A percentile compares a stretch with the other conserved stretches of the same genome.
These are phyloP conservation scores for Boechera divaricarpa DNA, from an alignment of 345 rosid species.

Conservation along the genomic window DNA sequence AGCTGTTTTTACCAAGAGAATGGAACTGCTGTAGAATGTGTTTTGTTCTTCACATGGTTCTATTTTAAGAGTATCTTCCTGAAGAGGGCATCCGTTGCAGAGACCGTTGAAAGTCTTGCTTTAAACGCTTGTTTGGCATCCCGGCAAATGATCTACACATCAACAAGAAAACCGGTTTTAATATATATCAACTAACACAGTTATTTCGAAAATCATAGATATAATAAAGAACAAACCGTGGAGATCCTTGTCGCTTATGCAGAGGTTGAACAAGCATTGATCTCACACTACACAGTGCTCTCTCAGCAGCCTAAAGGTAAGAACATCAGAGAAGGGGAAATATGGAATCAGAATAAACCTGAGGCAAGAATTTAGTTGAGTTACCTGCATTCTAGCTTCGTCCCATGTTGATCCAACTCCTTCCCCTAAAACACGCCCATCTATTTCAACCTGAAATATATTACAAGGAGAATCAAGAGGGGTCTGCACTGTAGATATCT, in stretches of 20 bases:
- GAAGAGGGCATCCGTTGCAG: slow-evolving; percentile 78
- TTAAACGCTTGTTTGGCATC: slow-evolving; percentile 70
- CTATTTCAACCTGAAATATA: slow-evolving; percentile 80
- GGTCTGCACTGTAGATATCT: slow-evolving; percentile 18
- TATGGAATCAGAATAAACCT: slow-evolving; percentile 11
- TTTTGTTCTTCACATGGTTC: background rate
- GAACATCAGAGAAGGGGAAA: slow-evolving; percentile 25
- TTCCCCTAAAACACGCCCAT: slow-evolving; percentile 85
- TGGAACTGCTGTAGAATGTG: background rate
- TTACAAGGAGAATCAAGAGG: slow-evolving; percentile 20
- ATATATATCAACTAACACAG: background rate
- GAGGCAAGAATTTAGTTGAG: slow-evolving; percentile 6
- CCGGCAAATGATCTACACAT: slow-evolving; percentile 62
- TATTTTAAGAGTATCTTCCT: slow-evolving; percentile 67
- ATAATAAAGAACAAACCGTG: slow-evolving; percentile 62
- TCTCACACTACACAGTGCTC: slow-evolving; percentile 73
- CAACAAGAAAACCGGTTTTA: background rate
- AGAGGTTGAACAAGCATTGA: slow-evolving; percentile 65
- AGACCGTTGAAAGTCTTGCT: slow-evolving; percentile 71
- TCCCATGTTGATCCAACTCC: slow-evolving; percentile 93
- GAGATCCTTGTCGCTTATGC: slow-evolving; percentile 78
- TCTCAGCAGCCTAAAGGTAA: slow-evolving; percentile 79
- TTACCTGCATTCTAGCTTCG: slow-evolving; percentile 92
- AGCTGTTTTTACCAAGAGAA: slow-evolving; percentile 19
- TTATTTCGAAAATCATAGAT: slow-evolving; percentile 1